Evolutionary conservation across 176 grass and related monocot genomes (phyloP).

Genomic region (Elaeis guineensis): DNA sequence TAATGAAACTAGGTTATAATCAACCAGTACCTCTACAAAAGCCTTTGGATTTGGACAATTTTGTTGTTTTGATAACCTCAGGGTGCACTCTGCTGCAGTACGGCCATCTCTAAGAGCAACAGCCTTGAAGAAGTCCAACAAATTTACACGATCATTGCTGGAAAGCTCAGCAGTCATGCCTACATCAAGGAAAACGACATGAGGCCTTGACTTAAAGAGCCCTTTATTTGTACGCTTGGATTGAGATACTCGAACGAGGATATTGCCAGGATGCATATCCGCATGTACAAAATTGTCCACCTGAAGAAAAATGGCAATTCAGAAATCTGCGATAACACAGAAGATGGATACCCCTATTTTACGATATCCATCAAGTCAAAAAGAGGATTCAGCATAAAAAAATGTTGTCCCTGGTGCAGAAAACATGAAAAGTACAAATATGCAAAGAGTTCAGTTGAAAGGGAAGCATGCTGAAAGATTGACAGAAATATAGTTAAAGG

Average conservation of each 20-base stretch:
- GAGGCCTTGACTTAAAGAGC: constrained; percentile 73
- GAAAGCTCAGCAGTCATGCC: constrained; percentile 99
- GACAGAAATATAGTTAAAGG: too few relatives aligned
- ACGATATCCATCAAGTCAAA: too few relatives aligned
- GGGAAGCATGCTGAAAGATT: too few relatives aligned
- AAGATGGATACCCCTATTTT: too few relatives aligned
- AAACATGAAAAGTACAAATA: too few relatives aligned
- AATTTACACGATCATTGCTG: constrained; percentile 72
- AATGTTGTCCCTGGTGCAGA: too few relatives aligned
- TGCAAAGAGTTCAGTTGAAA: too few relatives aligned
- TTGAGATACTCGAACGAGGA: constrained; percentile 70
- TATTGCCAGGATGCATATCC: constrained; percentile 99
- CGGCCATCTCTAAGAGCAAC: constrained; percentile 80
- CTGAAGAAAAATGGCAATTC: constrained; percentile 32
- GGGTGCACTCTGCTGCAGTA: constrained; percentile 68
- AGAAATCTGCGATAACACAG: too few relatives aligned
- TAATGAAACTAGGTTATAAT: neutral
- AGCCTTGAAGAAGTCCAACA: constrained; percentile 93
- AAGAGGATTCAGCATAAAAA: too few relatives aligned
- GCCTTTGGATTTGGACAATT: constrained; percentile 90
- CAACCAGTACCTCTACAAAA: constrained; percentile 75
- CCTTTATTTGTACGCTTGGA: constrained; percentile 44
- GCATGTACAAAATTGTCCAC: constrained; percentile 99
- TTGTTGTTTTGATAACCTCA: constrained; percentile 81
- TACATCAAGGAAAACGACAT: constrained; percentile 95